A percentile compares a stretch with the other conserved stretches of the same genome.
phyloP scores from a whole-genome alignment of 108 stramenopile species.

The Cyclostephanos tholiformis region DNA sequence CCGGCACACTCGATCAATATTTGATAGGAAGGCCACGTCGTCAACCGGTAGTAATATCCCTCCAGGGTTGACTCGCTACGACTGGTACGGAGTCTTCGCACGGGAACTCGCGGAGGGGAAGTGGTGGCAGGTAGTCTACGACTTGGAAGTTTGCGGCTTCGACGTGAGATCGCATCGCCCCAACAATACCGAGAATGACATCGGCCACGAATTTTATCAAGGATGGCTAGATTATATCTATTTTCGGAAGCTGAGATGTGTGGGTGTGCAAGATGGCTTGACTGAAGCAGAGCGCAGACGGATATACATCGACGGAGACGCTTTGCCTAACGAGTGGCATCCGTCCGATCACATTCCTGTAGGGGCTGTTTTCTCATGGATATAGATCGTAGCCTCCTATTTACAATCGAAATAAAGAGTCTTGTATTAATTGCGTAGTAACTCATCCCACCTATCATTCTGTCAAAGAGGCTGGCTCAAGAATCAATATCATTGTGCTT shows the following conservation, averaged over 20 bases:
- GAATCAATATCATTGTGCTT: no score
- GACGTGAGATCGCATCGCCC: constrained; percentile 38
- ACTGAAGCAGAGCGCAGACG: constrained; percentile 23
- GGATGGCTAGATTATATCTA: constrained; percentile 57
- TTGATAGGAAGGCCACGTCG: constrained; percentile 20
- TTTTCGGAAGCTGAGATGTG: constrained; percentile 12
- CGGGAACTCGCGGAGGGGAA: constrained; percentile 59
- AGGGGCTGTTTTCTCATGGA: constrained; percentile 67
- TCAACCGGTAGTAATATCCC: background rate
- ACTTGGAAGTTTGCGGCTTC: constrained; percentile 53
- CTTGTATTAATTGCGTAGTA: no score
- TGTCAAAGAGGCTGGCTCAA: no score
- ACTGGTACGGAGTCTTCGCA: constrained; percentile 58
- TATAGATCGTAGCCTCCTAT: background rate
- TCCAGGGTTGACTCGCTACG: constrained; percentile 41
- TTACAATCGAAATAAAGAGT: no score
- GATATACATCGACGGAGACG: constrained; percentile 39
- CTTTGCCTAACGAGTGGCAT: constrained; percentile 79
- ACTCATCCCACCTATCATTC: no score
- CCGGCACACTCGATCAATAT: constrained; percentile 51
- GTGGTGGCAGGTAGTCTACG: constrained; percentile 66
- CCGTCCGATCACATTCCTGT: constrained; percentile 91
- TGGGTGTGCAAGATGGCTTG: constrained; percentile 43
- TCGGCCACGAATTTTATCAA: constrained; percentile 54
- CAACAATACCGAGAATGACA: constrained; percentile 1